Evolutionary conservation across 352 stramenopile species (phyloP).

Genomic region (Phytophthora pistaciae): DNA sequence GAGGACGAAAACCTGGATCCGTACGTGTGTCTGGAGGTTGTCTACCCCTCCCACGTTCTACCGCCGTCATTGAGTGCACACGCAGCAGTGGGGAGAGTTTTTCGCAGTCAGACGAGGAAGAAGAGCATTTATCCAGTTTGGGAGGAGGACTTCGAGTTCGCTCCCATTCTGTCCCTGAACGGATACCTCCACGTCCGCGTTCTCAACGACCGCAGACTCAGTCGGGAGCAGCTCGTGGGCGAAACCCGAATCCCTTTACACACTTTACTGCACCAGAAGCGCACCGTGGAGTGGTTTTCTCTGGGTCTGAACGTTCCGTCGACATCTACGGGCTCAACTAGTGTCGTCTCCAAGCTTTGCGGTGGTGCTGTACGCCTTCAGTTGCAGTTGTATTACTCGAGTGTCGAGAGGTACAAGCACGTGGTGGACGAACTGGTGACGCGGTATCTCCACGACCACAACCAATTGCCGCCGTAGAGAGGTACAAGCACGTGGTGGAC

Average conservation of each 20-base stretch:
- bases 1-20: slow-evolving; percentile 78
- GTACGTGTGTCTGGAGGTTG: slow-evolving; percentile 71
- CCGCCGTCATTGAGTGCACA: slow-evolving; percentile 13
- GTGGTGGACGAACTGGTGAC: slow-evolving; percentile 67
- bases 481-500: slow-evolving; percentile 66
- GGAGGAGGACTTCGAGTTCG: slow-evolving; percentile 82
- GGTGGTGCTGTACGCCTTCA: slow-evolving; percentile 63
- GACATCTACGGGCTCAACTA: slow-evolving; percentile 10
- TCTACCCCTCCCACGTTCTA: slow-evolving; percentile 54
- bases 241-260: slow-evolving; percentile 72
- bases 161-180: slow-evolving; percentile 70
- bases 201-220: slow-evolving; percentile 77
- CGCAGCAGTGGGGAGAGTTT: slow-evolving; percentile 17
- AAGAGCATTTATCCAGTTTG: slow-evolving; percentile 83
- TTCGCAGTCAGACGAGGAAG: slow-evolving; percentile 76
- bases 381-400: slow-evolving; percentile 70
- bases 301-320: slow-evolving; percentile 43
- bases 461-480: slow-evolving; percentile 69
- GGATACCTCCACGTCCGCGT: slow-evolving; percentile 70
- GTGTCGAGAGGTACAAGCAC: slow-evolving; percentile 66
- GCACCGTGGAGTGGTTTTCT: slow-evolving; percentile 66
- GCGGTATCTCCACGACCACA: slow-evolving; percentile 63
- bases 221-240: slow-evolving; percentile 71
- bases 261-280: slow-evolving; percentile 72
- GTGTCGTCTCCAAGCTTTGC: slow-evolving; percentile 36